Evolutionary conservation across 164 flowering plant species (phyloP), one percentile per base, ranked within the genome.

Genomic region (Euptelea pleiosperma): DNA sequence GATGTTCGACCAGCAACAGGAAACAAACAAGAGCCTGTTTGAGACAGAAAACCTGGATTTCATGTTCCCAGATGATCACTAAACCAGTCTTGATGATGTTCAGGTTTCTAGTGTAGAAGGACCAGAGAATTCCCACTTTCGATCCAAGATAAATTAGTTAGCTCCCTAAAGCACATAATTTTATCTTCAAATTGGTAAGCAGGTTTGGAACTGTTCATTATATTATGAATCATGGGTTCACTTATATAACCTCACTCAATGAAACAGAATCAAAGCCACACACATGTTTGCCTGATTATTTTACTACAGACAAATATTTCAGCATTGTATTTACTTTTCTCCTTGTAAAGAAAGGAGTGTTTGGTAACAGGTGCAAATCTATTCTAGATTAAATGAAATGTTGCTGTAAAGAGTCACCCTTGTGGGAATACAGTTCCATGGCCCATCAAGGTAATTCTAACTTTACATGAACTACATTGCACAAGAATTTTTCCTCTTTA

Each of bases 1-100:
- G 83, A 77, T 89, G 83, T 71, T 84, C 41, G 83, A 83, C 5
- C 74, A 75, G 70, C 93, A 84, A 52, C 78, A 76, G 62, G 72
- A 73, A 47, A 63, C 69, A 34, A 77, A 50, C 3, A 67, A 54
- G 42, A 68, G 47, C 58, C 68, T 66, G 18, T 12, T 70, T 15
- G 74, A 71, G 36, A 39, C 57, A 33, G 65, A 63, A 3, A 61
- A 67, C 33, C 24, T 58, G 29, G 74, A 70, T 12, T 10, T 29
- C 18, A 11, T 48, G 30, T 42, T 62, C 21, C 22, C 70, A 2
- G 69, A 66, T 43, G 76, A 73, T 2, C 69, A 55, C 10, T n/a
- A n/a, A n/a, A 45, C 30, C 10, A 53, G 37, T 35, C 24, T 37
- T 6, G 77, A 77, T 52, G 79, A 79, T 52, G 56, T 24, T 47